Base-by-base conservation (phyloP, 768 basidiomycete species). In the Pholiota conissans region DNA sequence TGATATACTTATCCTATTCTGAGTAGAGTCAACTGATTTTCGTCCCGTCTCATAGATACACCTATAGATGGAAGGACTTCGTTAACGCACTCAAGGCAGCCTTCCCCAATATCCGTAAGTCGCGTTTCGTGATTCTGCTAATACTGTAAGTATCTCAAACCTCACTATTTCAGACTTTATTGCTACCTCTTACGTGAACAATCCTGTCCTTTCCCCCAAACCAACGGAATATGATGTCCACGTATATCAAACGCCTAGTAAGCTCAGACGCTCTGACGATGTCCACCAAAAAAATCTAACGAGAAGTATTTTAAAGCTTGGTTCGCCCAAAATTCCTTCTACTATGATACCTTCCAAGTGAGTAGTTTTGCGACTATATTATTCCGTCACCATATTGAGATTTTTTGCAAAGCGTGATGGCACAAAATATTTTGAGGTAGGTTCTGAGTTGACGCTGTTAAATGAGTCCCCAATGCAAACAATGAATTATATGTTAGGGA, bases 361-460 rank as follows among this genome's bases (percentile, higher is more conserved):
- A 13, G 55, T 51, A 28, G n/a, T n/a, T n/a, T n/a, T n/a, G n/a
- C n/a, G n/a, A n/a, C n/a, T n/a, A n/a, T n/a, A n/a, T n/a, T n/a
- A n/a, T n/a, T n/a, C n/a, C n/a, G n/a, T n/a, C n/a, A n/a, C n/a
- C n/a, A n/a, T n/a, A n/a, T n/a, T n/a, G n/a, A n/a, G n/a, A n/a
- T n/a, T n/a, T n/a, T n/a, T n/a, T n/a, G n/a, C n/a, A n/a, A 52
- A 86, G 84, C 81, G 85, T 8, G 73, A 86, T 56, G 84, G 82
- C 7, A 83, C 80, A 14, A 78, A 72, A 49, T 87, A 84, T 71
- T 85, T 87, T 49, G 81, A 85, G 71, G 81, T 80, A 53, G 47
- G n/a, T n/a, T n/a, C n/a, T n/a, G n/a, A n/a, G n/a, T n/a, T n/a
- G n/a, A n/a, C n/a, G n/a, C n/a, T n/a, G n/a, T n/a, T n/a, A n/a